Conservation (phyloP, 2,329 filamentous ascomycete species). For the Pestalotiopsis sp. region DNA sequence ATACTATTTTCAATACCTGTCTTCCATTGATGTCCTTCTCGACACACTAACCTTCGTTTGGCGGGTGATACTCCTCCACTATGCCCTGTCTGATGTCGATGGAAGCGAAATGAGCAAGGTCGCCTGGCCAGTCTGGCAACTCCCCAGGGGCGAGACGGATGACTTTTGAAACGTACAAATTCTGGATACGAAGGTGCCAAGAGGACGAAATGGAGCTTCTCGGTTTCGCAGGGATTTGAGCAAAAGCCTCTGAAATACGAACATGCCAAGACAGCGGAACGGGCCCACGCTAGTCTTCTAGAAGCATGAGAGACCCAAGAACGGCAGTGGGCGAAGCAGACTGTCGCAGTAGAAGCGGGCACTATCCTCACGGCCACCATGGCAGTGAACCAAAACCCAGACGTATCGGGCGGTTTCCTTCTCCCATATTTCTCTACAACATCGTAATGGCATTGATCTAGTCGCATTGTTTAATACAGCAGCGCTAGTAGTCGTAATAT, state of each 20-base stretch:
- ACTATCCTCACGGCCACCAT: background rate
- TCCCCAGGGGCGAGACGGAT: slow-evolving; percentile 28
- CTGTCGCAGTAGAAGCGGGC: background rate
- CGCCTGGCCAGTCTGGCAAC: background rate
- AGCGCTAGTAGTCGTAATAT: background rate
- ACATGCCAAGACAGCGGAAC: background rate
- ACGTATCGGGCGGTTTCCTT: slow-evolving; percentile 4
- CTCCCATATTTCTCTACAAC: background rate
- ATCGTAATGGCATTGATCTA: background rate
- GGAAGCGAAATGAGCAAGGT: slow-evolving; percentile 5
- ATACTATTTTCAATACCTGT: no score
- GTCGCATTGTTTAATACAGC: background rate
- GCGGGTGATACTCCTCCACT: no score
- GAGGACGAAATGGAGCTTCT: slow-evolving; percentile 5
- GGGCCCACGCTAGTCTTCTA: slow-evolving; percentile 7
- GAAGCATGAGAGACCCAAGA: background rate
- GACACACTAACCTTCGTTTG: no score
- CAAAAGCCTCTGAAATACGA: background rate
- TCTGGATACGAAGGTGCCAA: slow-evolving; percentile 8
- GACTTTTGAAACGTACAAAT: slow-evolving; percentile 9
- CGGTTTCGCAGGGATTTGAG: slow-evolving; percentile 10
- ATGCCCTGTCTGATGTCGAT: no score
- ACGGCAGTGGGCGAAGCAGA: background rate
- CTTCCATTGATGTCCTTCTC: no score
- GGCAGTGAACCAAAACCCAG: background rate